phyloP scores from a whole-genome alignment of 2,329 filamentous ascomycete genomes.

The Aspergillus quadrilineatus region DNA sequence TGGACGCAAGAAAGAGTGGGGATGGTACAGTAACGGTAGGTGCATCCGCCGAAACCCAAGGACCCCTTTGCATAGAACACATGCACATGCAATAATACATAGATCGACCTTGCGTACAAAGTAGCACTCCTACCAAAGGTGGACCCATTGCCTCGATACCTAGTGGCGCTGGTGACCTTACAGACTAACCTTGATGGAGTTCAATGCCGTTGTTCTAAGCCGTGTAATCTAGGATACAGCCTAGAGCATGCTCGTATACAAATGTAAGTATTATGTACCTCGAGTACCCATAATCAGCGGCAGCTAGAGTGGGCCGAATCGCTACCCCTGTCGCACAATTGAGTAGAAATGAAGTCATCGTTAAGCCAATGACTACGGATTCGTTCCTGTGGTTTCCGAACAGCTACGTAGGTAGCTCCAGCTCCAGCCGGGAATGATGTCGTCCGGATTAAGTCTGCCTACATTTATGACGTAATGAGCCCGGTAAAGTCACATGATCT shows the following conservation, averaged over 20 bases:
- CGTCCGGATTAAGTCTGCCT: not conserved
- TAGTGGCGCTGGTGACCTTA: too few relatives aligned
- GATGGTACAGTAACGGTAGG: too few relatives aligned
- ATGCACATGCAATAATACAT: not conserved
- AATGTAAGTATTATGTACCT: too few relatives aligned
- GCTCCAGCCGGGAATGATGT: not conserved
- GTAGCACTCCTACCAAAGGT: not conserved
- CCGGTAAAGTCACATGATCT: not conserved
- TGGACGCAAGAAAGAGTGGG: too few relatives aligned
- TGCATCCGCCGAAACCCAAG: too few relatives aligned
- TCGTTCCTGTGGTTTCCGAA: not conserved
- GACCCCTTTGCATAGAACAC: not conserved
- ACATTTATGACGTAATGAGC: not conserved
- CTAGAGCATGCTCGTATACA: not conserved
- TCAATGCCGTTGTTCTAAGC: not conserved
- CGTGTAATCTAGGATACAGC: not conserved
- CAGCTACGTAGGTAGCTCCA: too few relatives aligned
- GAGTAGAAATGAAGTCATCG: not conserved
- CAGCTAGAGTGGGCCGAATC: not conserved
- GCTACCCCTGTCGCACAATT: not conserved
- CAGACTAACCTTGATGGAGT: too few relatives aligned
- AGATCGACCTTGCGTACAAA: not conserved
- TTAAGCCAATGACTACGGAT: not conserved
- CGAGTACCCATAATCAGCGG: too few relatives aligned
- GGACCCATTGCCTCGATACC: not conserved